phyloP scores from a whole-genome alignment of 2,329 filamentous ascomycete species.

The Alternaria sp. region DNA sequence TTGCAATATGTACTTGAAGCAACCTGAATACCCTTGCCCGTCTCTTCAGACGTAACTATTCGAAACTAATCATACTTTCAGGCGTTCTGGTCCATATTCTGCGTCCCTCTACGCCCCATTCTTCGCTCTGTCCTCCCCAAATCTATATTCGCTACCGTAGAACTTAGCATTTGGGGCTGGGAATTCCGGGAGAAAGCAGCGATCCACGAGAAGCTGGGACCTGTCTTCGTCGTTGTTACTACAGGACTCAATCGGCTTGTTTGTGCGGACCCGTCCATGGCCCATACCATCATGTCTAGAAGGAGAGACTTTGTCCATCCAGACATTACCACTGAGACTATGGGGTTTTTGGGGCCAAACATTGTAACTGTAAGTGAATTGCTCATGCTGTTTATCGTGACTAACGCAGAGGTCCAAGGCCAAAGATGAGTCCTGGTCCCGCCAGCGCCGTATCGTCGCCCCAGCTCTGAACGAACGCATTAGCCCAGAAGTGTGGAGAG shows the following conservation, averaged over 20 bases:
- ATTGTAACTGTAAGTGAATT: background rate
- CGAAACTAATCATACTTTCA: background rate
- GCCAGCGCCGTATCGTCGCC: conserved; percentile 17
- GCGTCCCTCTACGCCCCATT: background rate
- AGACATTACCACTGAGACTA: background rate
- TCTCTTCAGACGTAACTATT: background rate
- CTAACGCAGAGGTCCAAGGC: background rate
- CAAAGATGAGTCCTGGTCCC: conserved; percentile 12
- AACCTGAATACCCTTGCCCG: background rate
- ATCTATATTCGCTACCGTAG: background rate
- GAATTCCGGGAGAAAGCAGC: conserved; percentile 14
- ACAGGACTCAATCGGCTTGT: conserved; percentile 12
- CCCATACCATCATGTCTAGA: background rate
- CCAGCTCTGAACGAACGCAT: conserved; percentile 17
- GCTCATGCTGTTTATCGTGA: background rate
- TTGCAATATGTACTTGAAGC: background rate
- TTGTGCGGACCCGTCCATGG: conserved; percentile 8
- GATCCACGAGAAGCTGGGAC: conserved; percentile 16
- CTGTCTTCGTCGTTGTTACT: conserved; percentile 21
- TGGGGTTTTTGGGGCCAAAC: background rate
- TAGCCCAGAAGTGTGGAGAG: conserved; percentile 13
- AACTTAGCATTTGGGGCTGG: conserved; percentile 18
- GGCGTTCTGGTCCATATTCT: background rate
- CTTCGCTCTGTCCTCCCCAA: background rate
- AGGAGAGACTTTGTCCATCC: conserved; percentile 8